Conservation (phyloP, 345 rosid genomes). For the Gossypium rotundifolium region DNA sequence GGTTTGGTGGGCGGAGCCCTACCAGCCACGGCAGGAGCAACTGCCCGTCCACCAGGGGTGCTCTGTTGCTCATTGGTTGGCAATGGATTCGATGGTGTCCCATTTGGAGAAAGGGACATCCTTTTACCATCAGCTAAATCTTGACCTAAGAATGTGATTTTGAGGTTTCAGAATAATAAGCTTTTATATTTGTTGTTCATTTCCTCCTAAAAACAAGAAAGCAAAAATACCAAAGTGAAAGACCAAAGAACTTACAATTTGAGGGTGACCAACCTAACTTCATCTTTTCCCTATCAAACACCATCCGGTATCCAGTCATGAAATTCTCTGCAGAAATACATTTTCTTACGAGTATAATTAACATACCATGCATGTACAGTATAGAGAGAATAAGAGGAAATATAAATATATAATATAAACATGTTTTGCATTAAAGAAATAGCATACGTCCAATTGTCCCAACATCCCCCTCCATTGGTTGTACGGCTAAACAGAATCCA, state of each 20-base stretch:
- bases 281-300: constrained; percentile 77
- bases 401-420: neutral
- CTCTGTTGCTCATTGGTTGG: constrained; percentile 74
- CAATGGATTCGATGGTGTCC: constrained; percentile 41
- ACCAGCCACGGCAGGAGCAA: constrained; percentile 83
- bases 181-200: neutral
- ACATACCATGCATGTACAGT: neutral
- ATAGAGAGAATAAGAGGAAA: neutral
- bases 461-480: constrained; percentile 43
- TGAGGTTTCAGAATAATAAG: neutral
- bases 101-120: constrained; percentile 38
- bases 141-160: constrained; percentile 42
- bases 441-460: constrained; percentile 68
- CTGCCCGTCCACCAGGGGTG: constrained; percentile 43
- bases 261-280: constrained; percentile 83
- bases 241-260: constrained; percentile 46
- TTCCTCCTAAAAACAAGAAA: neutral
- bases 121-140: constrained; percentile 34
- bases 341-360: neutral
- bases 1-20: constrained; percentile 62
- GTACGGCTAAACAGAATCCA: constrained; percentile 72
- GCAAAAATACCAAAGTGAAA: neutral
- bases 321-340: constrained; percentile 61
- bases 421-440: neutral
- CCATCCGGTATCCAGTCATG: constrained; percentile 70